Base-by-base conservation (phyloP, 257 asterid species). In the Petunia secreta region DNA sequence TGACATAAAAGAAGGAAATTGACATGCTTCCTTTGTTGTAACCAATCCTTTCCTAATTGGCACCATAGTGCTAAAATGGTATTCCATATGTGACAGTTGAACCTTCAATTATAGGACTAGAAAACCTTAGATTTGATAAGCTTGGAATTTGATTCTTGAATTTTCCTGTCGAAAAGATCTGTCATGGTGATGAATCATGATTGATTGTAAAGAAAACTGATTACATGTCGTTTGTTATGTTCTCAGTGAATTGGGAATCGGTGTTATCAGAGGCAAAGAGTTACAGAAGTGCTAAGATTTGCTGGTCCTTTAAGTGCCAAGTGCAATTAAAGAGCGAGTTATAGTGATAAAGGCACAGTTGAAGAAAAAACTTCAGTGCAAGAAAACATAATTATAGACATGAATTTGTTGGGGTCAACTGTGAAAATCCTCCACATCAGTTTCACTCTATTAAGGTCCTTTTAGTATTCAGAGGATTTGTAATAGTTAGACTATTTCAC, bases 121-220 rank as follows among this genome's bases (percentile, higher is more conserved):
- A 44, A 68, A 68, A 44, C 57, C 41, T 34, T 68, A 68, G 16
- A n/a, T 16, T 67, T 68, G 58, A 57, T 11, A 7, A 16, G 43
- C 57, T 44, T 68, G 76, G 75, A 68, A 44, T 44, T 68, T 68
- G 76, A 68, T 68, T 16, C n/a, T 68, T 44, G 50, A 10, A 68
- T 68, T 68, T 44, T n/a, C 57, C 75, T 68, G 57, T 44, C 40
- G 44, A 10, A 68, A 44, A 44, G 57, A 36, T 41, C n/a, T 55
- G n/a, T 68, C 57, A 43, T 43, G 75, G 34, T 68, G 75, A 16
- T 16, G 55, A 44, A n/a, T 52, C 40, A 43, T 16, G 57, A 68
- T 43, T 16, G 75, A n/a, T 5, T 68, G 40, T 43, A n/a, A 64
- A 64, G 8, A 9, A 16, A 43, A 34, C 8, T 68, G n/a, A 43